phyloP scores from a whole-genome alignment of 140 eudicot genomes.

The Flaveria floridana region DNA sequence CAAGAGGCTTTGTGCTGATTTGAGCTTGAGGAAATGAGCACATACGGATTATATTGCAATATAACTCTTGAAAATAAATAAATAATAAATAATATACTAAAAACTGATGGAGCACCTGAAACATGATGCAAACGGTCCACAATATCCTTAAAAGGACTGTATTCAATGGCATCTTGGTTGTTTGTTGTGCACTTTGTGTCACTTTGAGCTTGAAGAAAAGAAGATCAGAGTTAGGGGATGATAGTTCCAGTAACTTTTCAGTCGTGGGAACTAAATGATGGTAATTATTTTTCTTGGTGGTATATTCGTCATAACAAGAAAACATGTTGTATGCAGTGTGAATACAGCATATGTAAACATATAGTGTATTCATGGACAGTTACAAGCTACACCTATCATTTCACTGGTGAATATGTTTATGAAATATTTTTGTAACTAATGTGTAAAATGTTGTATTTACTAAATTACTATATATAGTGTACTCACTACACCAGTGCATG shows the following conservation, averaged over 20 bases:
- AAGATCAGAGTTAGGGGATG: not conserved
- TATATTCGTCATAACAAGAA: not conserved
- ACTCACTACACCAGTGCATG: not conserved
- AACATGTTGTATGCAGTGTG: not conserved
- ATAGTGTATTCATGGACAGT: not conserved
- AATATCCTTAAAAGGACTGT: not conserved
- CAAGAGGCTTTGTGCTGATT: not conserved
- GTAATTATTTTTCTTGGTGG: not conserved
- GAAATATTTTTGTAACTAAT: too few species aligned
- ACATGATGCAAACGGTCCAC: not conserved
- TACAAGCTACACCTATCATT: not conserved
- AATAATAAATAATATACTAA: not conserved
- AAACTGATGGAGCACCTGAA: not conserved
- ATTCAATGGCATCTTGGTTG: conserved; percentile 5
- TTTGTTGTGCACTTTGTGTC: not conserved
- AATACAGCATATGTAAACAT: not conserved
- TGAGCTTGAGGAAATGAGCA: not conserved
- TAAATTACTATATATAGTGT: too few species aligned
- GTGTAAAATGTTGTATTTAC: not conserved
- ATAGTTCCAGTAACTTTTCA: not conserved
- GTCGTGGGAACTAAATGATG: too few species aligned
- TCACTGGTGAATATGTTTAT: too few species aligned
- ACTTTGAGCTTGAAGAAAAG: not conserved
- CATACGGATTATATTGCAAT: not conserved
- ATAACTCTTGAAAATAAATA: not conserved